Evolutionary conservation across 2,329 filamentous ascomycete species (phyloP), one percentile per base, ranked within the genome.

Genomic region (Xylaria sp.): DNA sequence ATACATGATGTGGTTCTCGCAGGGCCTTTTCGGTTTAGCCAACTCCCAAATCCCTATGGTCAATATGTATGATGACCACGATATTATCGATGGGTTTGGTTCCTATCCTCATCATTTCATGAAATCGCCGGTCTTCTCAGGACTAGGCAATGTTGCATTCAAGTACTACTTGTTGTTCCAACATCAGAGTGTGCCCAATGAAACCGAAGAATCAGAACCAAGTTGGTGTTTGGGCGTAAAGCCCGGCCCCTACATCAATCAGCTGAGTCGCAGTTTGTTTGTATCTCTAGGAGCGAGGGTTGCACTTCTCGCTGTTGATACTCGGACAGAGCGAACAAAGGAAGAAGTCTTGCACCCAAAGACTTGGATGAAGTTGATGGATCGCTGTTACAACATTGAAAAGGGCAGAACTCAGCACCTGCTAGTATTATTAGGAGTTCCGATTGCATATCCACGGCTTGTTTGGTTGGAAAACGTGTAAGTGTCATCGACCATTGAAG

Each of bases 91-190:
- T 79, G 96, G 96, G 0, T 99, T 91, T 76, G 96, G 96, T 6
- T 97, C 94, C 0, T 99, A 98, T 77, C 90, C 94, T 3, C 88
- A 97, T 72, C 89, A 92, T 71, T 96, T 97, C 75, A 98, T 97
- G 93, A 88, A 87, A 71, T 93, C 92, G 2, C 91, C 93, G 0
- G 92, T 98, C 0, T 97, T 99, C 77, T 91, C 90, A 1, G 96
- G 96, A 0, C 80, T 99, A 9, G 96, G 96, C 2, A 92, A 91
- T 42, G 89, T 98, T 56, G 95, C 95, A 0, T 98, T 96, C 86
- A 99, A 99, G 78, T 99, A 98, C 80, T 99, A 99, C 75, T 91
- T 99, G 89, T 86, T 99, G 9, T 99, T 99, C 82, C 96, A 99
- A 78, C 96, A 99, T 73, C 96, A 99, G 78, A 97, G 92, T 71